These are phyloP conservation scores for Emydomyces testavorans DNA, from an alignment of 2,329 filamentous ascomycete species.

Conservation along the genomic window DNA sequence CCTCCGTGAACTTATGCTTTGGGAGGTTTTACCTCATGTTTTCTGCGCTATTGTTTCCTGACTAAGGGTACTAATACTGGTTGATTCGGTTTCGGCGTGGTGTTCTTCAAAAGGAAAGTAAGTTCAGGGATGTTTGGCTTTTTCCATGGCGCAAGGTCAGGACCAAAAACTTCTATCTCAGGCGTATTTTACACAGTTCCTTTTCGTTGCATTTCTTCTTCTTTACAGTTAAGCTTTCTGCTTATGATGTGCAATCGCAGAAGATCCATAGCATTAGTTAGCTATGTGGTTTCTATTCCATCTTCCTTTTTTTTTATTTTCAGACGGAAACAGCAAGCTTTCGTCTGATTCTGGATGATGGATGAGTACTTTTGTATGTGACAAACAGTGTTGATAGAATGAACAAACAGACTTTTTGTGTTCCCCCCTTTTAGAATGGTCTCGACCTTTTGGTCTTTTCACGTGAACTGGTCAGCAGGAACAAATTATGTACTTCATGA, in stretches of 20 bases:
- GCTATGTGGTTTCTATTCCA: not conserved
- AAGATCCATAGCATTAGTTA: not conserved
- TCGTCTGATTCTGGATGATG: not conserved
- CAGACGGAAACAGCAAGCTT: not conserved
- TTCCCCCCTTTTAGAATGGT: not conserved
- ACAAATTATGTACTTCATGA: too few relatives aligned
- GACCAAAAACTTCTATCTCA: not conserved
- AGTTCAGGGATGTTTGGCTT: not conserved
- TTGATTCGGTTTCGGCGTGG: slow-evolving; percentile 13
- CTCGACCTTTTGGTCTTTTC: not conserved
- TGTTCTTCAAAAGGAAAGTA: not conserved
- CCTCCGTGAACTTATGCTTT: too few relatives aligned
- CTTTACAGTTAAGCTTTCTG: not conserved
- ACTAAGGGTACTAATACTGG: slow-evolving; percentile 15
- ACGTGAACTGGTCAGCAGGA: slow-evolving; percentile 8
- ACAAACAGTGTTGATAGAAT: slow-evolving; percentile 4
- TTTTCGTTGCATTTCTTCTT: not conserved
- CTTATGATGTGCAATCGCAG: not conserved
- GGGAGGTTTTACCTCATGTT: slow-evolving; percentile 1
- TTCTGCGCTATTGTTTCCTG: slow-evolving; percentile 2
- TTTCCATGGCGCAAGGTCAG: not conserved
- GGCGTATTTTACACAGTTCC: not conserved
- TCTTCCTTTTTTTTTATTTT: not conserved
- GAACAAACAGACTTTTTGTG: not conserved
- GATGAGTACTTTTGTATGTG: not conserved